Percentiles rank a stretch among this genome's conserved stretches.
Evolutionary conservation across 2,329 filamentous ascomycete species (phyloP).

Genomic region (Cercospora beticola): DNA sequence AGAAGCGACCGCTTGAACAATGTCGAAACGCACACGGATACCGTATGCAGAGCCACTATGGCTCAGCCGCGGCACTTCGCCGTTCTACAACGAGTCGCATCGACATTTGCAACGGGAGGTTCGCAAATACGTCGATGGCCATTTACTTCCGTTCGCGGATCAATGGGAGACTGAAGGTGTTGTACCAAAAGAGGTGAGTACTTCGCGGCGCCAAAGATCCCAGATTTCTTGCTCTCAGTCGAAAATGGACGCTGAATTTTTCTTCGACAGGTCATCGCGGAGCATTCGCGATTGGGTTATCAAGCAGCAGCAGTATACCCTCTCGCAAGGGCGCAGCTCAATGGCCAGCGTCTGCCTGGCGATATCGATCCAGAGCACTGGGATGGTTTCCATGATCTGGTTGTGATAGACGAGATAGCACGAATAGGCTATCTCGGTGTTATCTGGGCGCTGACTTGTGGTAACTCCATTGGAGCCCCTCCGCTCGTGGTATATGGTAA

Average conservation of each 20-base stretch:
- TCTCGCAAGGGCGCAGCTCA: background rate
- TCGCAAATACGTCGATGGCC: background rate
- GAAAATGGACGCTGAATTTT: too few relatives aligned
- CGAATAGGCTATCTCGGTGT: background rate
- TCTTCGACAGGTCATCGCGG: background rate
- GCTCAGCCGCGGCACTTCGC: background rate
- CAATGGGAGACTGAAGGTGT: background rate
- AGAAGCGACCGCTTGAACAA: background rate
- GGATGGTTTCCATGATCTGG: background rate
- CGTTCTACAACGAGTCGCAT: background rate
- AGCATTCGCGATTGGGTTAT: background rate
- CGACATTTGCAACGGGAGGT: background rate
- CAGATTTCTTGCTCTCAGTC: too few relatives aligned
- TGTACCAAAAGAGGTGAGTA: background rate
- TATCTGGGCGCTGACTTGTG: background rate
- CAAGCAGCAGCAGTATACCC: background rate
- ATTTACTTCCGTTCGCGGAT: background rate
- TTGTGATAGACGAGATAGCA: background rate
- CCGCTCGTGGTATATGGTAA: background rate
- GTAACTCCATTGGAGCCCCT: background rate
- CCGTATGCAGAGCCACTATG: background rate
- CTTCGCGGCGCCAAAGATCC: too few relatives aligned
- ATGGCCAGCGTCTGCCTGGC: background rate
- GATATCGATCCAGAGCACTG: background rate
- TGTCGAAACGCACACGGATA: background rate